Evolutionary conservation across 139 green algal species (phyloP), one percentile per base, ranked within the genome.

Genomic region (Chlamydomonas sphaeroides): DNA sequence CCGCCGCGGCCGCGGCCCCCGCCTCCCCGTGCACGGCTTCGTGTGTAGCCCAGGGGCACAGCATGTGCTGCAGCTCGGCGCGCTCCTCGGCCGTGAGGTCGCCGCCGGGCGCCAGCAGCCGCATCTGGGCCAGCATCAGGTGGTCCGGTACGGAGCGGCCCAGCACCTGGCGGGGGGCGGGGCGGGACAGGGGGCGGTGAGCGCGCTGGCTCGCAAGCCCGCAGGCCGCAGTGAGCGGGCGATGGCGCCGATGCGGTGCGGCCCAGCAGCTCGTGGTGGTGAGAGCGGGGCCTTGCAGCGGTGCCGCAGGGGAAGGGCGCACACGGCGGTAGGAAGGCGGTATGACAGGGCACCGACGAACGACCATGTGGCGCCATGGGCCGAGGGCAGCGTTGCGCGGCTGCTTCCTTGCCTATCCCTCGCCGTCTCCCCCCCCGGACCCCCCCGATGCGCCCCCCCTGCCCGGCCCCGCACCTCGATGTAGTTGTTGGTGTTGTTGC

Each of bases 401-500:
- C 28, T 28, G 30, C 28, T 17, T 39, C 61, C 61, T 17, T 10
- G 20, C 61, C 8, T 38, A 18, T 67, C 10, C 61, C 61, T 41
- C 4, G 30, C 53, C 20, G 20, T 30, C 20, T 61, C 53, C 53
- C 5, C 23, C 53, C 18, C 23, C 53, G 20, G 17, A 15, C 53
- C 23, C 33, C 63, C 0, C 18, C 63, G 39, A 18, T 26, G 1
- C 20, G 33, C 14, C 17, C 69, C 21, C 51, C 56, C n/a, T 20
- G 25, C 49, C 18, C 49, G 25, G 6, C 15, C 11, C n/a, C 76
- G 32, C 36, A 94, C 92, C 41, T 93, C 86, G 17, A 96, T 45
- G 36, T 89, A 81, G 85, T 98, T 98, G 90, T 98, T 98, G 45
- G 89, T 86, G 84, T 93, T 95, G 74, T 86, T 88, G 32, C 91